Evolutionary conservation across 257 asterid species (phyloP).

Genomic region (Salvia hispanica): DNA sequence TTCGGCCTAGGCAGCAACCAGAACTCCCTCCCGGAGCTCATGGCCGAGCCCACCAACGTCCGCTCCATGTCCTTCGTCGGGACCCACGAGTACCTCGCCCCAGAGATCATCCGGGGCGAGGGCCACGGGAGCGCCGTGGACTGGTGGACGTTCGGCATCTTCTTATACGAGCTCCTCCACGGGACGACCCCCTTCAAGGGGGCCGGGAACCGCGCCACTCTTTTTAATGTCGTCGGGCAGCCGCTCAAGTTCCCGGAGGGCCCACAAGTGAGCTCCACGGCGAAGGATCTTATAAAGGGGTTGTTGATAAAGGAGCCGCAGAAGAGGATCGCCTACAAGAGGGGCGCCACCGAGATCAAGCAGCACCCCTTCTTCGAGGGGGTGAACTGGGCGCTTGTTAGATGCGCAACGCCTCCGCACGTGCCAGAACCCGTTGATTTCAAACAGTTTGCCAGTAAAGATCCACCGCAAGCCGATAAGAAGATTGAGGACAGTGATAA

Average conservation of each 20-base stretch:
- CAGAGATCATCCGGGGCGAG: slow-evolving; percentile 61
- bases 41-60: slow-evolving; percentile 56
- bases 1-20: slow-evolving; percentile 41
- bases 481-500: slow-evolving; percentile 35
- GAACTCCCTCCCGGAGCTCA: slow-evolving; percentile 50
- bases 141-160: slow-evolving; percentile 59
- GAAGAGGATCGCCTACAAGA: slow-evolving; percentile 51
- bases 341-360: slow-evolving; percentile 51
- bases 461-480: slow-evolving; percentile 32
- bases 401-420: slow-evolving; percentile 44
- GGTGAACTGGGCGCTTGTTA: slow-evolving; percentile 51
- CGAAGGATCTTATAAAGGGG: slow-evolving; percentile 45
- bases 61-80: slow-evolving; percentile 60
- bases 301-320: slow-evolving; percentile 53
- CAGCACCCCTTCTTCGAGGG: slow-evolving; percentile 53
- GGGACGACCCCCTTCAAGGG: slow-evolving; percentile 56
- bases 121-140: slow-evolving; percentile 61
- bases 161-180: slow-evolving; percentile 49
- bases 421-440: slow-evolving; percentile 44
- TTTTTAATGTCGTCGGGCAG: slow-evolving; percentile 51
- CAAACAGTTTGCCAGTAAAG: slow-evolving; percentile 41
- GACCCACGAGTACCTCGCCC: slow-evolving; percentile 58
- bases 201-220: slow-evolving; percentile 44
- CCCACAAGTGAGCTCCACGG: slow-evolving; percentile 37
- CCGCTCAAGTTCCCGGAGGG: slow-evolving; percentile 49